Evolutionary conservation across 202 grass and related monocot genomes (phyloP).

Genomic region (Schoenoplectus tabernaemontani): DNA sequence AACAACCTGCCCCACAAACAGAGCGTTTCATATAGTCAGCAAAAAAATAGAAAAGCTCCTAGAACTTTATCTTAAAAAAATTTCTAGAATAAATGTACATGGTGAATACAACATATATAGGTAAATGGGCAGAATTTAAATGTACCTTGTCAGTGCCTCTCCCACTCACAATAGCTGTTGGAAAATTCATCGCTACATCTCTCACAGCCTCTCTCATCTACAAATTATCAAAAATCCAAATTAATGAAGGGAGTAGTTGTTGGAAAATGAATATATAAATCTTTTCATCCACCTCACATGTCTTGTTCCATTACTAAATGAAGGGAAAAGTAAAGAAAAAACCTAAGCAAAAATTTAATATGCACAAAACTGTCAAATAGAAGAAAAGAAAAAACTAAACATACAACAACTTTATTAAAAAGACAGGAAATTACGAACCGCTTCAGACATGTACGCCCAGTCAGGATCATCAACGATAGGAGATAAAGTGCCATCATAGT

Average conservation of each 20-base stretch:
- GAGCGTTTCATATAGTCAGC: too few species aligned
- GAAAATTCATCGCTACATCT: slow-evolving; percentile 51
- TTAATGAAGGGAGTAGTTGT: too few species aligned
- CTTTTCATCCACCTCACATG: not conserved
- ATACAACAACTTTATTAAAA: not conserved
- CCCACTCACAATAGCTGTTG: slow-evolving; percentile 85
- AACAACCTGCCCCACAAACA: slow-evolving; percentile 45
- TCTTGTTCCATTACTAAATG: not conserved
- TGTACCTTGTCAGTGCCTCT: slow-evolving; percentile 74
- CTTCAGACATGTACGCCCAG: slow-evolving; percentile 68
- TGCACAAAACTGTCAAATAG: not conserved
- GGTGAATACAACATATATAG: not conserved
- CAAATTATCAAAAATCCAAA: not conserved
- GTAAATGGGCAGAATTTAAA: slow-evolving; percentile 15
- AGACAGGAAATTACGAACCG: slow-evolving; percentile 20
- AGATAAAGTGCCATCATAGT: slow-evolving; percentile 95
- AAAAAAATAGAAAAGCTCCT: not conserved
- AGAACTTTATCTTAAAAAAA: not conserved
- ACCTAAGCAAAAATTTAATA: not conserved
- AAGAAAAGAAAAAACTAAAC: not conserved
- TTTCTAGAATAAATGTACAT: not conserved
- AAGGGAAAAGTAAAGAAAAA: not conserved
- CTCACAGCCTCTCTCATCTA: slow-evolving; percentile 83
- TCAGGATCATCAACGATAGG: slow-evolving; percentile 82
- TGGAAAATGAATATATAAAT: not conserved